Conservation (phyloP, 2,329 filamentous ascomycete genomes). For the Leptodontidium sp. region DNA sequence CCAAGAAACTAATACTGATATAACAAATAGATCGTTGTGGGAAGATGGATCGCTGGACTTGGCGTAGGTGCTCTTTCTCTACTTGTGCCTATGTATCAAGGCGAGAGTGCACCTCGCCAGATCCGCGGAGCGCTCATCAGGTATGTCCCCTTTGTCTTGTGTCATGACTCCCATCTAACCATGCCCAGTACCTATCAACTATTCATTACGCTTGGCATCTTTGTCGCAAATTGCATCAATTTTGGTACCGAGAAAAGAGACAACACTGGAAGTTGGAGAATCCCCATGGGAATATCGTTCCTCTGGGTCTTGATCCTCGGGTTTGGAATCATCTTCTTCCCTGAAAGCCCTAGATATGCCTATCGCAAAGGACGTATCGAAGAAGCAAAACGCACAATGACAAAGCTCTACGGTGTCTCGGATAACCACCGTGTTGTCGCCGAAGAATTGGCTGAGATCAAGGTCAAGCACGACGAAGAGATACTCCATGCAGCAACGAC, state of each 20-base stretch:
- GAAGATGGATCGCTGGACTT: constrained; percentile 70
- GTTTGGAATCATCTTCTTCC: constrained; percentile 59
- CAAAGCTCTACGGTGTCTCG: constrained; percentile 59
- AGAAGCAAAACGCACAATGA: constrained; percentile 56
- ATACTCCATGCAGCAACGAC: constrained; percentile 59
- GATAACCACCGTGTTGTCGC: constrained; percentile 54
- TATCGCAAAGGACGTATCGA: constrained; percentile 58
- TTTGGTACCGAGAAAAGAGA: constrained; percentile 52
- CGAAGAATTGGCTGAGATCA: constrained; percentile 51
- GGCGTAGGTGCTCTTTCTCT: constrained; percentile 72
- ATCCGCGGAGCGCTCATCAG: constrained; percentile 67
- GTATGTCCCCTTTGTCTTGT: constrained; percentile 16
- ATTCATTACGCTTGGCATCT: constrained; percentile 75
- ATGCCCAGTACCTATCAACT: constrained; percentile 68
- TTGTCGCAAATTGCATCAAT: constrained; percentile 62
- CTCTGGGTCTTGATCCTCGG: constrained; percentile 59
- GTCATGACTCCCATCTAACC: constrained; percentile 34
- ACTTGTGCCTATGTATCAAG: constrained; percentile 71
- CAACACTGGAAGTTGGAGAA: constrained; percentile 62
- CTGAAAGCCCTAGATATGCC: constrained; percentile 64
- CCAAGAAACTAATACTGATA: not conserved
- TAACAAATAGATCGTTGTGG: constrained; percentile 55
- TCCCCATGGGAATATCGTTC: constrained; percentile 65
- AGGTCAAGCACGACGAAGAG: constrained; percentile 76
- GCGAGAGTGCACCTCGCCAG: constrained; percentile 66